Base-by-base conservation (phyloP, 2,329 filamentous ascomycete genomes). In the Botrytis tulipae region DNA sequence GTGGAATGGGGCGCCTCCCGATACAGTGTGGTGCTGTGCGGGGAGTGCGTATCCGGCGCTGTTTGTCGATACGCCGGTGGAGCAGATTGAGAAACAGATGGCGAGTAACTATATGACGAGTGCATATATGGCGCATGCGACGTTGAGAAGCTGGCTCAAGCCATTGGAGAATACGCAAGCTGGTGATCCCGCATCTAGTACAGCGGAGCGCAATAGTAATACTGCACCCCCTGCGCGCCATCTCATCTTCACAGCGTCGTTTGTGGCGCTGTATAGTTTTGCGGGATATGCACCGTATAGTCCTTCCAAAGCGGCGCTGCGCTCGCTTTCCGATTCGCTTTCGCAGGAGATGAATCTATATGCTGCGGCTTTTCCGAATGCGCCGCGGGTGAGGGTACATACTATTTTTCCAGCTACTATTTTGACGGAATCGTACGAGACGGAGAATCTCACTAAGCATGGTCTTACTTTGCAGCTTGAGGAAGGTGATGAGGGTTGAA, bases 21-120 rank as follows among this genome's bases (percentile, higher is more conserved):
- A 98, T 81, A 87, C 97, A 70, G 92, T 98, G 46, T 98, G 95
- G 94, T 94, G 93, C 81, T 88, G 93, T 70, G 95, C 94, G 5
- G 95, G 95, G 75, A 86, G 88, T 76, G 88, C 92, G 8, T 87
- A 85, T 25, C 94, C 94, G 0, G 87, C 89, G 48, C 90, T 97
- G 74, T 96, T 95, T 84, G 82, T 92, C 75, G 92, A 97, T 76
- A 89, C 89, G 61, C 87, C 91, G 18, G 84, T 93, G 70, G 84
- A 90, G 22, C 88, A 87, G 16, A 84, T 93, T 75, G 87, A 91
- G 68, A 85, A 86, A 75, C 93, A 97, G 81, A 97, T 97, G 93
- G 93, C 97, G 79, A 88, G 95, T 78, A 95, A 97, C 83, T 97
- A 93, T 84, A 97, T 91, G 86, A 92, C 93, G 70, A 89, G 90